phyloP scores from a whole-genome alignment of 1,284 basidiomycete genomes.

The Trametes polyzona region DNA sequence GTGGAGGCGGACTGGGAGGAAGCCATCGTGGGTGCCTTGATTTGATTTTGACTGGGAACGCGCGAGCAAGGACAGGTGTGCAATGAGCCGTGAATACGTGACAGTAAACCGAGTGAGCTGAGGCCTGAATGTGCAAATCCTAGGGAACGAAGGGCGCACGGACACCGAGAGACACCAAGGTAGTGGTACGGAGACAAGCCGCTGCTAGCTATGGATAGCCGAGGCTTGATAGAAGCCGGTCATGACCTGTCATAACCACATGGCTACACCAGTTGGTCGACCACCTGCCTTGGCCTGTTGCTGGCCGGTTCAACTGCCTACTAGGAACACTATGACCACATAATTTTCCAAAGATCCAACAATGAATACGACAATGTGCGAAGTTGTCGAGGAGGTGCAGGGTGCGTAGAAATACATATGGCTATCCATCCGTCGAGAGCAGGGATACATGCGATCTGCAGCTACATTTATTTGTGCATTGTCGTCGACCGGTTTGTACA shows the following conservation, averaged over 20 bases:
- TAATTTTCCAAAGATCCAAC: too few species aligned
- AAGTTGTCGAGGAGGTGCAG: too few species aligned
- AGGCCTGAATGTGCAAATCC: background rate
- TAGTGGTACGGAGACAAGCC: slow-evolving; percentile 9
- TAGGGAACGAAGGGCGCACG: background rate
- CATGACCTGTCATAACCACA: background rate
- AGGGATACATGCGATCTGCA: too few species aligned
- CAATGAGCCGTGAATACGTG: background rate
- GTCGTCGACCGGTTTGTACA: background rate
- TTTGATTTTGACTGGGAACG: background rate
- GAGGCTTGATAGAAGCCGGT: slow-evolving; percentile 4
- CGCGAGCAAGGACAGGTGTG: background rate
- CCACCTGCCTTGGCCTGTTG: too few species aligned
- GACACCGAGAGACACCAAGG: slow-evolving; percentile 4
- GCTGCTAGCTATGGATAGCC: background rate
- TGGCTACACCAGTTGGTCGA: too few species aligned
- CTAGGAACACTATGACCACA: too few species aligned
- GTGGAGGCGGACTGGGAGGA: slow-evolving; percentile 8
- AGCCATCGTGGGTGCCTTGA: slow-evolving; percentile 1
- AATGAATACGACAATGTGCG: too few species aligned
- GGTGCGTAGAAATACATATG: background rate
- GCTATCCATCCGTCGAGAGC: background rate
- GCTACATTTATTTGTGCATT: too few species aligned
- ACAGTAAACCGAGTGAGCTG: background rate
- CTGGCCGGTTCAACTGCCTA: too few species aligned